A percentile compares a stretch with the other conserved stretches of the same genome.
Conservation (phyloP, 768 basidiomycete species). For the Rhodosporidiobolus sp. region DNA sequence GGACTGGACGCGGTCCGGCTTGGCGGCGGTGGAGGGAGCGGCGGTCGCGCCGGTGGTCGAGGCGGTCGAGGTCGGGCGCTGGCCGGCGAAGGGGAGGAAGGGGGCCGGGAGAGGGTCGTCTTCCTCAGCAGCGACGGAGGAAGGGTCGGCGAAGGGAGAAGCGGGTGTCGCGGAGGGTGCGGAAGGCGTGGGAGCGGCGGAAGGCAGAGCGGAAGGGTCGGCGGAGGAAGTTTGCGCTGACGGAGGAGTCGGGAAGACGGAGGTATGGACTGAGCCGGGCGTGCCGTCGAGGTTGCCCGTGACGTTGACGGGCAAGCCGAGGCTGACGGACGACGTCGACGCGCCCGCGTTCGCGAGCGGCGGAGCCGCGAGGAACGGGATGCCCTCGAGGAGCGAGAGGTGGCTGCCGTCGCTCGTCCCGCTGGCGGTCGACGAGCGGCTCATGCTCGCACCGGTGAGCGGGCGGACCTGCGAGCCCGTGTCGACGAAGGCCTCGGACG, state of each 20-base stretch:
- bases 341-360: not conserved
- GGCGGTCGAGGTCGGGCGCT: slow-evolving; percentile 21
- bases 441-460: not conserved
- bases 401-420: slow-evolving; percentile 5
- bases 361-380: slow-evolving; percentile 35
- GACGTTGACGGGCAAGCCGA: slow-evolving; percentile 23
- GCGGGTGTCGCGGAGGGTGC: not conserved
- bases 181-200: not conserved
- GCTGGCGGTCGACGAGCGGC: slow-evolving; percentile 21
- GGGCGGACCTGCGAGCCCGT: slow-evolving; percentile 3
- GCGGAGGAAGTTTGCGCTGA: not conserved
- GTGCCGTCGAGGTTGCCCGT: slow-evolving; percentile 1
- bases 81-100: slow-evolving; percentile 39
- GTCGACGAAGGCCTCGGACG: slow-evolving; percentile 19
- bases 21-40: not conserved
- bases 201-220: not conserved
- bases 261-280: too few species aligned
- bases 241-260: slow-evolving; percentile 5
- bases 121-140: not conserved
- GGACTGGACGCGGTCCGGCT: slow-evolving; percentile 16
- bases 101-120: slow-evolving; percentile 38
- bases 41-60: not conserved
- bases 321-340: slow-evolving; percentile 12
- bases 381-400: slow-evolving; percentile 36
- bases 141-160: not conserved